Base-by-base conservation (phyloP, 1,284 basidiomycete genomes). In the Phylloporus sp. region DNA sequence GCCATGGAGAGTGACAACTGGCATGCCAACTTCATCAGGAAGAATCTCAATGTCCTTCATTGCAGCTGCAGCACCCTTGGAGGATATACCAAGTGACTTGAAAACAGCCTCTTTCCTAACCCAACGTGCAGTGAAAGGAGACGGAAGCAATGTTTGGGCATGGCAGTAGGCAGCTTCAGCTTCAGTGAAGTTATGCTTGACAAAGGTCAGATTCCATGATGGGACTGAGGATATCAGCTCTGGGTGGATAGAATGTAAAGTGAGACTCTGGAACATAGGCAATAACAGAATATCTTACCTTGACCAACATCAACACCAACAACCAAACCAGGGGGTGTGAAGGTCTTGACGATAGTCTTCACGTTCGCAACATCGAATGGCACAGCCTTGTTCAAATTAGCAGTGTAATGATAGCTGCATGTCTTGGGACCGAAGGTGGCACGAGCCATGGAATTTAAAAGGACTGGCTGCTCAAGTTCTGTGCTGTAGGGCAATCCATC, bases 21-120 rank as follows among this genome's bases (percentile, higher is more conserved):
- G 94, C 22, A 82, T 90, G 52, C 91, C 91, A 31, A 81, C 80
- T 59, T 82, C 82, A 72, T 88, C 86, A 49, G 93, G 89, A 65
- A 97, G 81, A 70, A 99, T 97, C 80, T 98, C 98, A 69, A 99
- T 98, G 68, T 98, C 96, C 79, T 93, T 95, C 91, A 99, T 91
- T 31, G 92, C 84, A 22, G 97, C 95, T 20, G 88, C 94, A 10
- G 96, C 95, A 49, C 98, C 98, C 79, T 96, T 93, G 8, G 94
- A 96, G 26, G 89, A 82, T 47, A 96, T 91, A 39, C 94, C 93
- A 20, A 99, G 86, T n/a, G 95, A 93, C 82, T 99, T 99, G 90
- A 99, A 98, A 58, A 96, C 93, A 17, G 96, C 97, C 78, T 99
- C 98, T 79, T 98, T 99, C 56, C 95, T 96, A 54, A 90, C 94